Conservation (phyloP, 1,284 basidiomycete genomes). For the Boletellus dicymbophilus region DNA sequence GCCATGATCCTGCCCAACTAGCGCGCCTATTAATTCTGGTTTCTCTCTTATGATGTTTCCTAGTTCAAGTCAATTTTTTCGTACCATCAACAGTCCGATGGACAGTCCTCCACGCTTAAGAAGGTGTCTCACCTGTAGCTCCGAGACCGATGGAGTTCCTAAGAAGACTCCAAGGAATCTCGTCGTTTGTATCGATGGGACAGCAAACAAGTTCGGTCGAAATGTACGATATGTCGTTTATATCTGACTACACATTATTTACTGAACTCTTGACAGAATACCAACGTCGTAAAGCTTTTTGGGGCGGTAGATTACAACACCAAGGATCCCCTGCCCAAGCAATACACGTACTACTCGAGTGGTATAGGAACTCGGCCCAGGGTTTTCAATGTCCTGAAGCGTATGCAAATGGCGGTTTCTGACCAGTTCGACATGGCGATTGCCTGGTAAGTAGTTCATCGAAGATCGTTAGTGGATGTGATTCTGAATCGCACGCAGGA, state of each 20-base stretch:
- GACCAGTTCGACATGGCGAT: conserved; percentile 25
- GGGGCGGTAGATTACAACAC: conserved; percentile 17
- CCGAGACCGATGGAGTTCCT: background rate
- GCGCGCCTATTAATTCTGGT: background rate
- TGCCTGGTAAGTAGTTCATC: conserved; percentile 13
- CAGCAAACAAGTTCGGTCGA: conserved; percentile 35
- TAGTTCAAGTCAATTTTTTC: conserved; percentile 7
- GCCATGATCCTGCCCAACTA: background rate
- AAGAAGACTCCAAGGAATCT: conserved; percentile 28
- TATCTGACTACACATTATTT: too few species aligned
- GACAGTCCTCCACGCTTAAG: background rate
- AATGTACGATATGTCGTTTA: conserved; percentile 19
- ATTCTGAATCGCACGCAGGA: conserved; percentile 24
- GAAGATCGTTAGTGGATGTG: too few species aligned
- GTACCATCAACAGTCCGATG: background rate
- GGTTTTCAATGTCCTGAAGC: conserved; percentile 23
- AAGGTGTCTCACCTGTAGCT: conserved; percentile 15
- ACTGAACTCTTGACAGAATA: conserved; percentile 16
- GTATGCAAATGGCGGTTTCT: conserved; percentile 13
- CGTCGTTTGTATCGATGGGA: conserved; percentile 38
- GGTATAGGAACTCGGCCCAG: conserved; percentile 42
- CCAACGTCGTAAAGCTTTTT: conserved; percentile 27
- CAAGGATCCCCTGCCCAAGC: conserved; percentile 18
- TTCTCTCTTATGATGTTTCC: conserved; percentile 10
- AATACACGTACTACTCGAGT: conserved; percentile 42